Evolutionary conservation across 176 grass and related monocot genomes (phyloP), one percentile per base, ranked within the genome.

Genomic region (Poa annua): DNA sequence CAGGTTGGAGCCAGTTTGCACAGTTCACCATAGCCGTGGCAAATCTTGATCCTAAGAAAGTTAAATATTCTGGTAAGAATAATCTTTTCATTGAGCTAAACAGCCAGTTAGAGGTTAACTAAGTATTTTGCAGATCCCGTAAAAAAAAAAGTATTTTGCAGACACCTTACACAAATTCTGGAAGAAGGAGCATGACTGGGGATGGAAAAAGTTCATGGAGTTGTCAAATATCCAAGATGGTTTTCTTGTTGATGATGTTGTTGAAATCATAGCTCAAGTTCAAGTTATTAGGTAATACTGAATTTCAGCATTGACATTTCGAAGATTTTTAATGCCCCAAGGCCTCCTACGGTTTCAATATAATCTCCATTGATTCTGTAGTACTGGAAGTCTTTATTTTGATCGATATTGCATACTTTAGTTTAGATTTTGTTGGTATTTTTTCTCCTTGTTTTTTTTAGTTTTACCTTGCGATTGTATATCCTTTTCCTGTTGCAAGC

Each of bases 101-200:
- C 57, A 77, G 49, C 13, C 52, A 72, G 2, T 66, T 68, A 25
- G 47, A 85, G 66, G 25, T 92, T 93, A 76, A 86, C 70, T 62
- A 48, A 69, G 78, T 84, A 83, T 81, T 88, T 68, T 87, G 81
- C 86, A 99, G 96, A 99, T n/a, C n/a, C n/a, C n/a, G n/a, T n/a
- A n/a, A n/a, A n/a, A n/a, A n/a, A n/a, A n/a, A n/a, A 48, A 69
- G 78, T 84, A 83, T 81, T 88, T 68, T 87, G 81, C 86, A 99
- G 96, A 99, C 69, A 99, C 96, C 39, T 72, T 96, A 81, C 96
- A 99, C 74, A 88, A 81, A 41, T 99, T 99, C 64, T 99, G 96
- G 93, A 99, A 98, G 89, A 98, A 99, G 82, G 96, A 96, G 57
- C 93, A 99, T 93, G 96, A 99, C 86, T 98, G 96, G 96, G 96